Evolutionary conservation across 306 rosid genomes (phyloP).

Genomic region (Comarum palustre): DNA sequence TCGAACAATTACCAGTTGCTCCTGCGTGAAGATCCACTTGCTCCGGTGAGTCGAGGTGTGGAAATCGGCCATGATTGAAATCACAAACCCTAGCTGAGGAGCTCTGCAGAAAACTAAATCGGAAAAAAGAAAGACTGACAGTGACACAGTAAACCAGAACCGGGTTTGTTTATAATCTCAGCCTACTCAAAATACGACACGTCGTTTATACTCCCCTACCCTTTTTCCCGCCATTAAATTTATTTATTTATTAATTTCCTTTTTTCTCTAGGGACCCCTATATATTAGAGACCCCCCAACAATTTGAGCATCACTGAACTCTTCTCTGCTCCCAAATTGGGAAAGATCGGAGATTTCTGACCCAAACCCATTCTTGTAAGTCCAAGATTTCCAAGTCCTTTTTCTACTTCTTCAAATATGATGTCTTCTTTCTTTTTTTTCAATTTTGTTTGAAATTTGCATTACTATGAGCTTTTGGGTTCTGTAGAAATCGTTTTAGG

Average conservation of each 20-base stretch:
- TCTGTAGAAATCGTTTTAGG: neutral
- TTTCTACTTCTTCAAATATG: neutral
- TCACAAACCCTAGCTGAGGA: slow-evolving; percentile 30
- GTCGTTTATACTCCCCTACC: neutral
- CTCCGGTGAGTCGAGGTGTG: slow-evolving; percentile 75
- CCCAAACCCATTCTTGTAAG: neutral
- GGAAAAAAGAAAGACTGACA: neutral
- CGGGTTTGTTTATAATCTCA: neutral
- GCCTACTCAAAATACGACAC: neutral
- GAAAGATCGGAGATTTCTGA: neutral
- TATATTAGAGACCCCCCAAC: neutral
- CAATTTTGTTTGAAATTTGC: neutral
- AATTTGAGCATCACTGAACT: neutral
- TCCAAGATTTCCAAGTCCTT: neutral
- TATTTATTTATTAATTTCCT: neutral
- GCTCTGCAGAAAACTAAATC: neutral
- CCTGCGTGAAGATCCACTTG: slow-evolving; percentile 83
- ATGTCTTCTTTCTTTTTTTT: too few relatives aligned
- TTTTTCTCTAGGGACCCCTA: neutral
- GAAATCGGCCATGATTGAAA: slow-evolving; percentile 76
- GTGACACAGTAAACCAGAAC: neutral
- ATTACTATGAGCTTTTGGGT: neutral
- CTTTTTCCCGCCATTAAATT: slow-evolving; percentile 1
- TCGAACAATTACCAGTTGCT: slow-evolving; percentile 54
- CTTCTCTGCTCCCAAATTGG: neutral